Base-by-base conservation (phyloP, 164 flowering plant species). In the Vitis rupestris region DNA sequence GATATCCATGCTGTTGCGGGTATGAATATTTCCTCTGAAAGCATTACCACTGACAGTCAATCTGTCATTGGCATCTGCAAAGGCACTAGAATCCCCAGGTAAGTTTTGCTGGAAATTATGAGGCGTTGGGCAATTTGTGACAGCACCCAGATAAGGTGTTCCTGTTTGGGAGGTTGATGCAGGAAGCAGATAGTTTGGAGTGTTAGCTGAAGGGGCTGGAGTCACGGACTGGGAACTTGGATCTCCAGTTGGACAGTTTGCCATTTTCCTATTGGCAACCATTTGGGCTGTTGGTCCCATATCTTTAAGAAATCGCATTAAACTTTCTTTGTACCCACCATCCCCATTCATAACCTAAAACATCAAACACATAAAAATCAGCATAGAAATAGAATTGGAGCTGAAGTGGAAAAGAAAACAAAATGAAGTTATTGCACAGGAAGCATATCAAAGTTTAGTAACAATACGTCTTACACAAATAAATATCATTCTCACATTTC, bases 281-380 rank as follows among this genome's bases (percentile, higher is more conserved):
- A 11, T 79, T 53, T 79, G 76, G 23, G 87, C 88, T 3, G 79
- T 78, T 52, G 82, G 83, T 67, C 88, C 92, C 73, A 86, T 68
- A 56, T 79, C 87, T 74, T 74, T 74, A 9, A 57, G 74, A 56
- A 79, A 84, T n/a, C 56, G 44, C 80, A 52, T 51, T 64, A 86
- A 72, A 69, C 92, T 88, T 29, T 82, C 82, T 17, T 3, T 17
- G 57, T 85, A 85, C 11, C 74, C 49, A 61, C 60, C n/a, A 17
- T 72, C 81, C 30, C 52, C 69, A 29, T 63, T 59, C 60, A 65
- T 62, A 13, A 67, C 78, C 90, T 86, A 64, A 67, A 72, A 14
- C 66, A 62, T 47, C 47, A 37, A 53, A 37, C 56, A 14, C 2
- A 53, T 14, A 53, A 13, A 5, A 53, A 53, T 53, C 5, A 14